phyloP scores from a whole-genome alignment of 1,139 yeast genomes.

The Spathaspora sp. region DNA sequence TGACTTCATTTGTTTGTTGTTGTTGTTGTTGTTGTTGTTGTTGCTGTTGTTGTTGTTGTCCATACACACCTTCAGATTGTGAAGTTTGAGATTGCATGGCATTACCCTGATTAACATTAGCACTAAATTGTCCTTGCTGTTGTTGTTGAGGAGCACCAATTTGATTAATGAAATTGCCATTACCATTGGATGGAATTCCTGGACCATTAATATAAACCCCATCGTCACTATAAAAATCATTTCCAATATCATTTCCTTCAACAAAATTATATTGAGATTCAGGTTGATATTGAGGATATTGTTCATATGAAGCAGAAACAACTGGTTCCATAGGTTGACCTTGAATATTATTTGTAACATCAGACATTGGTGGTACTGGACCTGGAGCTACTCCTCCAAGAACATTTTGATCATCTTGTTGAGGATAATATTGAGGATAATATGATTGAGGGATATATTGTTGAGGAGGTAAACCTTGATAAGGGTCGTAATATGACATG shows the following conservation, averaged over 20 bases:
- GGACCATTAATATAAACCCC: conserved; percentile 17
- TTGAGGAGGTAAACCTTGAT: conserved; percentile 42
- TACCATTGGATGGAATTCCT: conserved; percentile 6
- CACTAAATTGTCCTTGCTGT: conserved; percentile 4
- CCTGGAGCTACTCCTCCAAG: background rate
- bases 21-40: conserved; percentile 1
- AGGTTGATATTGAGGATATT: conserved; percentile 9
- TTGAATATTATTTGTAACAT: background rate
- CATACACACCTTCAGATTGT: conserved; percentile 5
- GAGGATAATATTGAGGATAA: conserved; percentile 34
- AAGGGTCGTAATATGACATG: conserved; percentile 49
- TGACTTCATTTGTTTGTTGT: background rate
- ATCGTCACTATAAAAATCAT: conserved; percentile 27
- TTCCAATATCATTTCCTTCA: conserved; percentile 6
- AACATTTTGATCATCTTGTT: conserved; percentile 12
- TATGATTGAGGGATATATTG: conserved; percentile 38
- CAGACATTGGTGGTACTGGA: conserved; percentile 3
- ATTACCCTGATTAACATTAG: conserved; percentile 10
- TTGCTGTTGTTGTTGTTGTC: conserved; percentile 2
- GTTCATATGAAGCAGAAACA: conserved; percentile 13
- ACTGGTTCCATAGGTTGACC: conserved; percentile 13
- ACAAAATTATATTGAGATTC: conserved; percentile 1
- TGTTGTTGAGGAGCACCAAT: background rate
- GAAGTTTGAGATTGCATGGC: conserved; percentile 8
- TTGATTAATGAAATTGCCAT: background rate